Evolutionary conservation across 2,329 filamentous ascomycete genomes (phyloP).

Genomic region (Xylariaceae sp.): DNA sequence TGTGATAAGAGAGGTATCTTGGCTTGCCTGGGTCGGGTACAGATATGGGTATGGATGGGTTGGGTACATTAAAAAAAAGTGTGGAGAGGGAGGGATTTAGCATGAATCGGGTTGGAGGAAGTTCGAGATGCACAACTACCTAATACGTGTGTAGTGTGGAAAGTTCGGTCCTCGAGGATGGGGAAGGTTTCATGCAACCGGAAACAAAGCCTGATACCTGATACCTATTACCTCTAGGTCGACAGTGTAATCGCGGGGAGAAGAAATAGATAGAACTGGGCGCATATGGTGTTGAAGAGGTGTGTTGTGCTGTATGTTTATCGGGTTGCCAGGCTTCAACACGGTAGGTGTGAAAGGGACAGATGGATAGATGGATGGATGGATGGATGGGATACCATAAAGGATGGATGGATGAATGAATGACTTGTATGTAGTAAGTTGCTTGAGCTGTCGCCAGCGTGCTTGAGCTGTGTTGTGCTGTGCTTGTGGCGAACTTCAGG

Average conservation of each 20-base stretch:
- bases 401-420: no score
- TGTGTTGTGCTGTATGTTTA: background rate
- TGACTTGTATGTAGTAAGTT: no score
- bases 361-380: no score
- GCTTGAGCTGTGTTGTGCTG: no score
- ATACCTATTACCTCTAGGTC: background rate
- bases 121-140: background rate
- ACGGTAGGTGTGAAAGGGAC: no score
- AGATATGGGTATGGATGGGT: no score
- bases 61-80: background rate
- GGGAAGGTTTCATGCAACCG: constrained; percentile 4
- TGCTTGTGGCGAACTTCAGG: no score
- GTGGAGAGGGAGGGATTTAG: constrained; percentile 12
- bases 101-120: constrained; percentile 7
- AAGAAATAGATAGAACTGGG: no score
- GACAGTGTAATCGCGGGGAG: background rate
- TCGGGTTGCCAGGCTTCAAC: no score
- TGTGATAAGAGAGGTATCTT: background rate
- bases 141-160: background rate
- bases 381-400: no score
- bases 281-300: background rate
- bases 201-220: no score
- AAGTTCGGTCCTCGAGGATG: background rate
- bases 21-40: background rate
- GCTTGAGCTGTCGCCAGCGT: no score